These are phyloP conservation scores for Tetrapisispora arboricola DNA, from an alignment of 805 yeast species.

Conservation along the genomic window DNA sequence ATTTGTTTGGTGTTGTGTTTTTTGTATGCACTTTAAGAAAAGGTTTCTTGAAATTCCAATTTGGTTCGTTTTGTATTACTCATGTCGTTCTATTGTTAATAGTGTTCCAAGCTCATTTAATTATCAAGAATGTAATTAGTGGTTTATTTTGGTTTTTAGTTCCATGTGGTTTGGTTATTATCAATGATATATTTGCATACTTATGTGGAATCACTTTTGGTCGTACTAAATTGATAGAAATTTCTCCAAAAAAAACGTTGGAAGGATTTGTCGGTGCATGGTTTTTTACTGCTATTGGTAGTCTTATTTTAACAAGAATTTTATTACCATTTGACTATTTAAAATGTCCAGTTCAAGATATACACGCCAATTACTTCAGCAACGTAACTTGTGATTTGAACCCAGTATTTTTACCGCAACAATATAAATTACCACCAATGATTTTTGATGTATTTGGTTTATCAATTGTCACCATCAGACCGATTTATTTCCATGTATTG, in stretches of 20 bases:
- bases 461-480: constrained; percentile 55
- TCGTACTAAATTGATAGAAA: constrained; percentile 78
- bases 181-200: constrained; percentile 93
- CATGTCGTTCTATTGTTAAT: constrained; percentile 88
- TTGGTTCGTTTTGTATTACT: constrained; percentile 85
- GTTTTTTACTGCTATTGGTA: constrained; percentile 78
- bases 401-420: constrained; percentile 80
- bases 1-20: constrained; percentile 77
- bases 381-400: constrained; percentile 69
- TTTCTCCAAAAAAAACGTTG: constrained; percentile 94
- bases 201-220: constrained; percentile 97
- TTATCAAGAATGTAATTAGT: constrained; percentile 76
- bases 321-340: constrained; percentile 60
- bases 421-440: constrained; percentile 62
- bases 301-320: constrained; percentile 53
- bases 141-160: constrained; percentile 92
- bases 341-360: constrained; percentile 76
- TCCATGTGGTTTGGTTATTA: constrained; percentile 85
- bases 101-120: constrained; percentile 88
- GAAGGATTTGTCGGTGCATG: constrained; percentile 98
- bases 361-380: constrained; percentile 51
- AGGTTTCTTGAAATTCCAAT: constrained; percentile 84
- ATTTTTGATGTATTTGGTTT: constrained; percentile 40
- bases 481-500: constrained; percentile 83
- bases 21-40: constrained; percentile 84